phyloP scores from a whole-genome alignment of 768 basidiomycete species.

The Kondoa subrosea region DNA sequence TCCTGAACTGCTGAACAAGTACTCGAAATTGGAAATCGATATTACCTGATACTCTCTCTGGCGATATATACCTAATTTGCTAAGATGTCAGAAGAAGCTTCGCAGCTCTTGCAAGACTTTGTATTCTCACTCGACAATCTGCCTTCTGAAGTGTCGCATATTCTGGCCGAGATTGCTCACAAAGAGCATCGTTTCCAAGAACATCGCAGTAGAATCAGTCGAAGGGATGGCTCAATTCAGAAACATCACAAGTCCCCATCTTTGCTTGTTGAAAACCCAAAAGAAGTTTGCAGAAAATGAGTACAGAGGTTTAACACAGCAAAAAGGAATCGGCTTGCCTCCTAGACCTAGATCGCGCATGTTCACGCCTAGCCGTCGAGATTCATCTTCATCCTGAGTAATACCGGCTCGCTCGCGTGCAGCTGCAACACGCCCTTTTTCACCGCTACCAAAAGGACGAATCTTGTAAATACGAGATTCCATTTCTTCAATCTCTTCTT shows the following conservation, averaged over 20 bases:
- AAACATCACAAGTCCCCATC: conserved; percentile 13
- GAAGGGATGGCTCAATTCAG: conserved; percentile 16
- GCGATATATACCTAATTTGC: no score
- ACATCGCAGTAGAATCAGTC: conserved; percentile 6
- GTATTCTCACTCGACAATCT: conserved; percentile 6
- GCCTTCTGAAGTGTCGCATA: conserved; percentile 3
- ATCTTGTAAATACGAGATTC: conserved; percentile 84
- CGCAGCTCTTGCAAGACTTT: conserved; percentile 5
- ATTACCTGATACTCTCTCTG: no score
- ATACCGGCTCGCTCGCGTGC: conserved; percentile 7
- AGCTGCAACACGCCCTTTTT: conserved; percentile 30
- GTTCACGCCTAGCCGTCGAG: conserved; percentile 39
- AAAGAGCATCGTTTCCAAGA: conserved; percentile 7
- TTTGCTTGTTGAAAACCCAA: conserved; percentile 15
- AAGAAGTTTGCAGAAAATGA: conserved; percentile 13
- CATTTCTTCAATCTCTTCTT: conserved; percentile 65
- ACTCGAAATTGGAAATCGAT: no score
- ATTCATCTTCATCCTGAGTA: conserved; percentile 11
- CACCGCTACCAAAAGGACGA: conserved; percentile 64
- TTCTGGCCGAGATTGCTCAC: neutral
- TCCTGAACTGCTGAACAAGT: no score
- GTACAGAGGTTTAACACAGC: no score
- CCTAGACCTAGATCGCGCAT: conserved; percentile 91
- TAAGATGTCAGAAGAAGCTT: conserved; percentile 3
- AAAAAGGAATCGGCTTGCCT: no score